A percentile compares a stretch with the other conserved stretches of the same genome.
Conservation (phyloP, 257 asterid genomes). For the Vinca minor region DNA sequence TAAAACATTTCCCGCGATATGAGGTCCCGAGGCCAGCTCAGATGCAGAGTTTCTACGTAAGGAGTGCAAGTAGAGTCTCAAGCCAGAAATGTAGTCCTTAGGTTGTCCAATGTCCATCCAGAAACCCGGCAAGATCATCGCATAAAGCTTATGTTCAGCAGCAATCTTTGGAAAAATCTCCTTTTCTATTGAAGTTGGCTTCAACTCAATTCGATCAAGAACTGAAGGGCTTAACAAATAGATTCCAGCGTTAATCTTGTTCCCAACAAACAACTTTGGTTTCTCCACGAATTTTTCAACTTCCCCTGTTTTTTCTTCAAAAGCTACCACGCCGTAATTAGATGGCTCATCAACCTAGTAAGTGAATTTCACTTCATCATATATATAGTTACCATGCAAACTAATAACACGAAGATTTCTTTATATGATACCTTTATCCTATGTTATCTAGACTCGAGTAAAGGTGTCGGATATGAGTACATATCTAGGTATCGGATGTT, state of each 20-base stretch:
- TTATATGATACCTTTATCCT: neutral
- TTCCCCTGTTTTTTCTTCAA: constrained; percentile 54
- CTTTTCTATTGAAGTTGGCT: constrained; percentile 77
- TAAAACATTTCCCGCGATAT: constrained; percentile 53
- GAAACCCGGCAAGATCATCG: constrained; percentile 70
- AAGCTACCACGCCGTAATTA: constrained; percentile 64
- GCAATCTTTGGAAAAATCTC: constrained; percentile 67
- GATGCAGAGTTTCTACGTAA: constrained; percentile 42
- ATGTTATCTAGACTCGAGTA: too few relatives aligned
- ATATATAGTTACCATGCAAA: neutral
- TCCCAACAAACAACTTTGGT: constrained; percentile 66
- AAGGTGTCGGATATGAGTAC: too few relatives aligned
- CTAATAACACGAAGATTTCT: neutral
- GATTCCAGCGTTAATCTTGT: constrained; percentile 77
- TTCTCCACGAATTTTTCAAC: constrained; percentile 77
- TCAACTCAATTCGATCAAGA: constrained; percentile 51
- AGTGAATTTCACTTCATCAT: neutral
- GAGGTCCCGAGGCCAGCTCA: constrained; percentile 43
- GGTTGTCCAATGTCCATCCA: constrained; percentile 94
- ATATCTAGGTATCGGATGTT: too few relatives aligned
- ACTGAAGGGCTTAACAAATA: constrained; percentile 59
- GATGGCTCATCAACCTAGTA: constrained; percentile 71
- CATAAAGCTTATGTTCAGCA: constrained; percentile 43
- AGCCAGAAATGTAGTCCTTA: constrained; percentile 60
- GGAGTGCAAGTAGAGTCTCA: constrained; percentile 58